Percentiles rank a stretch among this genome's conserved stretches.
These are phyloP conservation scores for Pascua guehoae DNA, from an alignment of 1,284 basidiomycete species.

Conservation along the genomic window DNA sequence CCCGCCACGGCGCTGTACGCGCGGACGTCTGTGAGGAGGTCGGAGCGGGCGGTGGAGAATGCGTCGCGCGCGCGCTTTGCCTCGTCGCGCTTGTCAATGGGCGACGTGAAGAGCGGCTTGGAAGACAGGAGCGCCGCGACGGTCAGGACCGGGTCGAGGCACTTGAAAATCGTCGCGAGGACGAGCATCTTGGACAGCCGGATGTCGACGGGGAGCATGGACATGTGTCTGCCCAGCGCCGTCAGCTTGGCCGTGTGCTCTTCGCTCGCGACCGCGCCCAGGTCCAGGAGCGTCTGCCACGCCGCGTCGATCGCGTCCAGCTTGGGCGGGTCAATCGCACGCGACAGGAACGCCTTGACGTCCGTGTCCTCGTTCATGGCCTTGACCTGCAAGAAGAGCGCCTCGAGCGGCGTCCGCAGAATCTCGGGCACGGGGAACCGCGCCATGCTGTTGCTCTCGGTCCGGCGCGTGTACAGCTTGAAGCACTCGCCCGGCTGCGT, in stretches of 20 bases:
- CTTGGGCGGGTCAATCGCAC: constrained; percentile 80
- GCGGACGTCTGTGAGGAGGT: constrained; percentile 74
- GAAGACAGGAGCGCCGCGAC: constrained; percentile 78
- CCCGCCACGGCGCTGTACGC: constrained; percentile 68
- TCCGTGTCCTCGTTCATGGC: constrained; percentile 73
- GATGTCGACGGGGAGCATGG: constrained; percentile 82
- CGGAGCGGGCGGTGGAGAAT: constrained; percentile 72
- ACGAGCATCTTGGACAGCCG: constrained; percentile 91
- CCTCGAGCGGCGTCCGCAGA: constrained; percentile 80
- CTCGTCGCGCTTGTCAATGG: constrained; percentile 78
- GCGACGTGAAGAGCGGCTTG: constrained; percentile 78
- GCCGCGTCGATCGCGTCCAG: constrained; percentile 73
- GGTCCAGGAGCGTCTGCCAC: constrained; percentile 67
- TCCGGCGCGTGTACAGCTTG: constrained; percentile 72
- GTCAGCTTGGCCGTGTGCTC: constrained; percentile 62
- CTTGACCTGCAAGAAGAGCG: constrained; percentile 76
- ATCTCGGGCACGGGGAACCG: constrained; percentile 83
- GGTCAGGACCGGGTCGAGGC: constrained; percentile 68
- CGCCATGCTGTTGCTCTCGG: constrained; percentile 67
- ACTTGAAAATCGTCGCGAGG: constrained; percentile 73
- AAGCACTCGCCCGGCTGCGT: constrained; percentile 75
- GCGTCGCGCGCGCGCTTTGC: constrained; percentile 62
- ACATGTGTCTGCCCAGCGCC: constrained; percentile 72
- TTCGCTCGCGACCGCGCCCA: constrained; percentile 71
- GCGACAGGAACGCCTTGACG: constrained; percentile 62